Conservation (phyloP, 2,329 filamentous ascomycete species). For the Colletotrichum godetiae region DNA sequence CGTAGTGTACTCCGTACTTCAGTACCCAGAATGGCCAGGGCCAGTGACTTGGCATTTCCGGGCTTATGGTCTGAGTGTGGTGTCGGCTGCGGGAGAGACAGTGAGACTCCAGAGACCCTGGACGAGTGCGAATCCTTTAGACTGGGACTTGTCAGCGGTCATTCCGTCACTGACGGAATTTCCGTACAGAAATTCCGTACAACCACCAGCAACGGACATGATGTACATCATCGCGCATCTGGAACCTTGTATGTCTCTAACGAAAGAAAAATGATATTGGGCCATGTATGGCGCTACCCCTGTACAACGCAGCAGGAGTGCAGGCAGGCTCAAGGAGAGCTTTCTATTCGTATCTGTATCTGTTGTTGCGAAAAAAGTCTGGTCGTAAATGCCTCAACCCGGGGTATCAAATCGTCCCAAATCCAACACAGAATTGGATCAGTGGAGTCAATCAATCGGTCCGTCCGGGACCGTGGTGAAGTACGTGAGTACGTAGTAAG, state of each 20-base stretch:
- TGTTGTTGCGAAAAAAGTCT: background rate
- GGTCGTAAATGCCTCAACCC: conserved; percentile 10
- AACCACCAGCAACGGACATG: background rate
- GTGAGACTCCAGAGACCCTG: background rate
- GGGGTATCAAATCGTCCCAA: conserved; percentile 24
- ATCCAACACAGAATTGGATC: background rate
- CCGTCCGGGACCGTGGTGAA: conserved; percentile 17
- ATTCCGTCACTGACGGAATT: background rate
- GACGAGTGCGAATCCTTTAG: conserved; percentile 10
- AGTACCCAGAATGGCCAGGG: background rate
- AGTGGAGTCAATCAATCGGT: conserved; percentile 29
- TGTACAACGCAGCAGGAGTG: background rate
- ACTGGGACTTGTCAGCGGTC: background rate
- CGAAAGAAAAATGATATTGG: background rate
- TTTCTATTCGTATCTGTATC: background rate
- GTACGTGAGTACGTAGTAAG: background rate
- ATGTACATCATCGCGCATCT: background rate
- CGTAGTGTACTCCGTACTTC: background rate
- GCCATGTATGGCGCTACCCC: background rate
- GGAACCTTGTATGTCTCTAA: background rate
- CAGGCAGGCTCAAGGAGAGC: background rate
- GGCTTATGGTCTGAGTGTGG: conserved; percentile 21
- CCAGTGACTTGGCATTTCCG: conserved; percentile 24
- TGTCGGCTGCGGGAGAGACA: conserved; percentile 12
- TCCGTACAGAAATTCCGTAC: background rate